Base-by-base conservation (phyloP, 1,284 basidiomycete species). In the Kalmanozyma brasiliensis region DNA sequence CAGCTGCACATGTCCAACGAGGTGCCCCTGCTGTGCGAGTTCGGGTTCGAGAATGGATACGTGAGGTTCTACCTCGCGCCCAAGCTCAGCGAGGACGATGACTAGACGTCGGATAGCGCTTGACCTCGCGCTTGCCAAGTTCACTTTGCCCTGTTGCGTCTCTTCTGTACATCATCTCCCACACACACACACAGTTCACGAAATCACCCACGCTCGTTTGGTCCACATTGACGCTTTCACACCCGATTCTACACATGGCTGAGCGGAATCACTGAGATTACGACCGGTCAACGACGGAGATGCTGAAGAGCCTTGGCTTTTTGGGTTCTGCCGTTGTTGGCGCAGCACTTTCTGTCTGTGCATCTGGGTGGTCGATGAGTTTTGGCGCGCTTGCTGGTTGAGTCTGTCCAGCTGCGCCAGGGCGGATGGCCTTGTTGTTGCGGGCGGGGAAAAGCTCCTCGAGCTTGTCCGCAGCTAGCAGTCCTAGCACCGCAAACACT, bases 41-140 rank as follows among this genome's bases (percentile, higher is more conserved):
- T 93, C 81, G 88, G 89, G 52, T 95, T 94, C 77, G 89, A 88
- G 46, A 88, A 90, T 78, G 93, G 93, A 5, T 86, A 78, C 55
- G 79, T 82, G 17, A 64, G 79, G 8, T 79, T 76, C 53, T 82
- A 81, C 68, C 61, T 81, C 35, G 80, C 80, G 36, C 80, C 80
- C 43, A 81, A 81, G 63, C 73, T 81, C 22, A 67, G 68, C 42
- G 79, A 81, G 49, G 75, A 74, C 16, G 75, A 77, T 48, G 75
- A 77, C 32, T 74, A 65, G 16, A 37, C 33, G 22, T 29, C n/a
- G n/a, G n/a, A n/a, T 11, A 29, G 11, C 26, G 26, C 26, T 29
- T 29, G n/a, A n/a, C n/a, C n/a, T n/a, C n/a, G n/a, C n/a, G n/a
- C n/a, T n/a, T n/a, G n/a, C n/a, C n/a, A n/a, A n/a, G n/a, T n/a